Evolutionary conservation across 75 land plant species (phyloP), one percentile per base, ranked within the genome.

Genomic region (Adiantum capillusveneris): DNA sequence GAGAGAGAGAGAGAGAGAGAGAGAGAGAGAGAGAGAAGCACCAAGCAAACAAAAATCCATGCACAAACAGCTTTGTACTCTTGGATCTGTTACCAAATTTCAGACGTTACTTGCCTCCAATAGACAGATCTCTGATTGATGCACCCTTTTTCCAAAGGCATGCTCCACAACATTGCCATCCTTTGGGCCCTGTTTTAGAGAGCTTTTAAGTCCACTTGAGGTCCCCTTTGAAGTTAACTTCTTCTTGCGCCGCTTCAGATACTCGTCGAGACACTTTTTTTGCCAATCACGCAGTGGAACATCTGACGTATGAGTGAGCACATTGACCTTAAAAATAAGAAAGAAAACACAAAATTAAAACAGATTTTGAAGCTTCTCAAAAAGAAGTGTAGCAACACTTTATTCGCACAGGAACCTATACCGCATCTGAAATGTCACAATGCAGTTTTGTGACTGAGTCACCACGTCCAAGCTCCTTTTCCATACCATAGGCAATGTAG

Each of bases 391-490:
- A 34, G 3, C 9, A 34, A 5, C 9, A 9, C 37, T 34, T 34
- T 34, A 3, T 5, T 9, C 3, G 37, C 37, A 34, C 37, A 34
- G 3, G 9, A 34, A 34, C 36, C 46, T 71, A 16, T 22, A 88
- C 94, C 84, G 71, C 71, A 73, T 88, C 94, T 71, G 80, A 73
- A 71, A 81, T 61, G 48, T 79, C 79, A 65, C 77, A 77, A 62
- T 67, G 71, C 53, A 88, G 57, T 52, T 75, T 85, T 30, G 77
- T 70, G 21, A 85, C 74, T 30, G 85, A 80, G 44, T 85, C 83
- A 29, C 77, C 71, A 21, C 31, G 63, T 12, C 69, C 67, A 72
- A 72, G 82, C 55, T 85, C 86, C 50, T 85, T 79, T 20, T 30
- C 55, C 56, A 65, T 30, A 9, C 84, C 84, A 73, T 84, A 82